Conservation (phyloP, 202 grass and related monocot species). For the Dendrocalamus latiflorus region DNA sequence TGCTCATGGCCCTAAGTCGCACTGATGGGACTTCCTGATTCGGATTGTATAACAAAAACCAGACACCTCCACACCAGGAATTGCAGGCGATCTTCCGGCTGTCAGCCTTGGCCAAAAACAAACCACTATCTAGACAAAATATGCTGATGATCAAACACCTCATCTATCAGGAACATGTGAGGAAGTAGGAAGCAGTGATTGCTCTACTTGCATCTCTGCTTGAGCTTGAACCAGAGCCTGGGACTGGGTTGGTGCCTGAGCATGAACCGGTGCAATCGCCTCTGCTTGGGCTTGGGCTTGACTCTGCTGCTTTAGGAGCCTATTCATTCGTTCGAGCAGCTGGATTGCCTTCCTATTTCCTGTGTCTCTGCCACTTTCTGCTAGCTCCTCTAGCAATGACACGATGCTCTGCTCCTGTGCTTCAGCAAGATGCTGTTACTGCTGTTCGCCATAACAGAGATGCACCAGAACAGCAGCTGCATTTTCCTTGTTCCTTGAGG, state of each 20-base stretch:
- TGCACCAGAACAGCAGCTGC: constrained; percentile 77
- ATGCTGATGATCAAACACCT: constrained; percentile 28
- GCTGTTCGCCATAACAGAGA: constrained; percentile 75
- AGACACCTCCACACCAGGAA: constrained; percentile 32
- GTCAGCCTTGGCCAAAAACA: constrained; percentile 31
- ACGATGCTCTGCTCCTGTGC: constrained; percentile 68
- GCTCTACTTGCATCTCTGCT: constrained; percentile 38
- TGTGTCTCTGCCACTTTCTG: constrained; percentile 63
- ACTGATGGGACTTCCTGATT: constrained; percentile 20
- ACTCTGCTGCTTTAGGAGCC: constrained; percentile 70
- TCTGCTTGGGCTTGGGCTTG: constrained; percentile 55
- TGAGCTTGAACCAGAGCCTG: constrained; percentile 18
- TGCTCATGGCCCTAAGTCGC: constrained; percentile 26
- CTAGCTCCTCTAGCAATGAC: constrained; percentile 62
- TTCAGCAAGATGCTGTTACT: constrained; percentile 66
- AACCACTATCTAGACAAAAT: constrained; percentile 25
- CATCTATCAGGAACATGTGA: constrained; percentile 41
- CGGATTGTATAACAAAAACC: constrained; percentile 23
- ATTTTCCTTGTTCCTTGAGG: constrained; percentile 85
- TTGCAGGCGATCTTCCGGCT: constrained; percentile 47
- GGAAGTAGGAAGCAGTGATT: constrained; percentile 17
- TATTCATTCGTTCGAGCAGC: constrained; percentile 63
- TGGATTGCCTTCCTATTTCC: constrained; percentile 77
- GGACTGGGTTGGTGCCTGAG: neutral
- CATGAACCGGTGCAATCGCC: constrained; percentile 13